Evolutionary conservation across 2,329 filamentous ascomycete species (phyloP), one percentile per base, ranked within the genome.

Genomic region (Trichoderma cornu-damae): DNA sequence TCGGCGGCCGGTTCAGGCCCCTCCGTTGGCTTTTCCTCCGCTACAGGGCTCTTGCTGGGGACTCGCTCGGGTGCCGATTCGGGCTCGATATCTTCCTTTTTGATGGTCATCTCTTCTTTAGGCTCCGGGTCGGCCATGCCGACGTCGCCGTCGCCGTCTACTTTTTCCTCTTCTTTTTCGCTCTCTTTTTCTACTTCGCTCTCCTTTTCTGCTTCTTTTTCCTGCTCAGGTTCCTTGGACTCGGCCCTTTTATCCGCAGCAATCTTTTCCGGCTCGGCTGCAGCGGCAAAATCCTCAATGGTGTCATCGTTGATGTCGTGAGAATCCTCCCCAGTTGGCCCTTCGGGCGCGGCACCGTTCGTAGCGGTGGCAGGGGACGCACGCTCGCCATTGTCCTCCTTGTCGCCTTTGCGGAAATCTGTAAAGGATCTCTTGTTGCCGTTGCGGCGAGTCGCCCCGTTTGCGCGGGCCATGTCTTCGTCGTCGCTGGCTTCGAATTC

Each of bases 401-500:
- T 67, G 9, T 74, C 73, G 11, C 62, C 62, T 53, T 81, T 79
- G 16, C 73, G 72, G 65, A 75, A 81, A 62, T 83, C 80, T 50
- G 72, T 74, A 63, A 83, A 83, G 1, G 75, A 75, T 16, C 78
- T 78, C 62, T 77, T 76, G 56, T 72, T 75, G 26, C 74, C 77
- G 28, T 75, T 79, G 30, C 73, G 70, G 32, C 71, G 72, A 51
- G 82, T 85, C 38, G 91, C 80, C 14, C 91, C 93, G 63, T 94
- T 90, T 35, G 81, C 80, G 40, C 78, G 77, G 40, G 82, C 82
- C 72, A 90, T 83, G 9, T 96, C 90, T 65, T 97, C 93, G 59
- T 96, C 90, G 60, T 96, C 91, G 62, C 89, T 95, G 42, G 94
- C 89, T 59, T 91, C 89, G 42, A 92, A 83, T 68, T 96, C 93